Base-by-base conservation (phyloP, 192 early-diverging fungal genomes). In the Podila horticola region DNA sequence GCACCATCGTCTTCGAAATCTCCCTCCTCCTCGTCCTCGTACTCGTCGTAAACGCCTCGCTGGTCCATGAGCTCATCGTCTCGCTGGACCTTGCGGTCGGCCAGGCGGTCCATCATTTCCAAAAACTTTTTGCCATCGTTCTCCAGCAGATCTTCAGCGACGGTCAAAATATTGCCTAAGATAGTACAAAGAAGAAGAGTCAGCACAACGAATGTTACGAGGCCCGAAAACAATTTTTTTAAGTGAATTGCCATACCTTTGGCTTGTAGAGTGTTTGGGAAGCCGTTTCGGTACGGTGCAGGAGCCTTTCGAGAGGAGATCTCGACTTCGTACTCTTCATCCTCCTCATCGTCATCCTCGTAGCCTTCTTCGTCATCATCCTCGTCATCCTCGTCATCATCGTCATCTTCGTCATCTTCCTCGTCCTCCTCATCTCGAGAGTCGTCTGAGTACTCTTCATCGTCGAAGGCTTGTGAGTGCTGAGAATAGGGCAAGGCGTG, bases 101-200 rank as follows among this genome's bases (percentile, higher is more conserved):
- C 95, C 19, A 98, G 84, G 24, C 92, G 92, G 82, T 97, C 97
- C 97, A 98, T 97, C 86, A 97, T 92, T 72, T 98, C 95, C 55
- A 98, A 87, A 74, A 98, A 97, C 84, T 97, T 97, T 75, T 92
- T 93, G 29, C 97, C 95, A 79, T 98, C 96, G 48, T 96, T 96
- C 58, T 95, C 94, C 26, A 97, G 83, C 58, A 97, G 91, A 83
- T 97, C 94, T 68, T 97, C 94, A 15, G 94, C 95, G 22, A 97
- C 94, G 0, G 90, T 90, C 19, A 90, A 76, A 33, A 90, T 91
- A n/a, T 88, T 87, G 58, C 87, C 88, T 90, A 68, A 61, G 19
- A 19, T 26, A 58, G 58, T 28, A 60, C 34, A 64, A 71, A 48
- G 15, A 6, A 4, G 33, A 36, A 41, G 36, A 26, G 65, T 30